Evolutionary conservation across 2,329 filamentous ascomycete species (phyloP), one percentile per base, ranked within the genome.

Genomic region (Orbilia blumenaviensis): DNA sequence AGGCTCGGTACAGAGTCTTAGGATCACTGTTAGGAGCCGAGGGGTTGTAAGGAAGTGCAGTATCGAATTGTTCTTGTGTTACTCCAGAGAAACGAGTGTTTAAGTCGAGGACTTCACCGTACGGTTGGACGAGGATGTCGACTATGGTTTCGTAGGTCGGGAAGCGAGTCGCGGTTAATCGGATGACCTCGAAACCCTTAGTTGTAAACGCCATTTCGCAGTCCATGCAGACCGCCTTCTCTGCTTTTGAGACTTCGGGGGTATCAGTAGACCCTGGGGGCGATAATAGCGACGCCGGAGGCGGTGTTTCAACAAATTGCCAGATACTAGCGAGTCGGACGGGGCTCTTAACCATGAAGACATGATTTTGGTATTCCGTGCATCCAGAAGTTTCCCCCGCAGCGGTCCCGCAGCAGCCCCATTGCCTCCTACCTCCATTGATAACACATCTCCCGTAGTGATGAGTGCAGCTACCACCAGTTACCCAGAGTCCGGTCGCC

Each of bases 121-220:
- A 84, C 0, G 94, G 94, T 50, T 90, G 88, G 6, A 98, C 94
- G 0, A 98, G 87, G 0, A 97, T 87, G 81, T 99, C 95, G 3
- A 98, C 84, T 0, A 99, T 83, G 62, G 87, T 86, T 62, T 89
- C 87, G 18, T 92, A 91, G 7, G 86, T 85, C 0, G 94, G 94
- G 94, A 95, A 99, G 8, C 90, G 89, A 2, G 94, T 90, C 3
- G 92, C 94, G 0, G 95, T 98, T 2, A 99, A 83, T 7, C 95
- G 92, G 68, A 98, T 90, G 16, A 99, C 87, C 82, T 99, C 95
- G 78, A 98, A 85, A 0, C 96, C 95, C 58, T 91, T 83, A 0
- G 92, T 92, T 0, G 96, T 99, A 81, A 96, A 98, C 3, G 92
- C 92, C 95, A 99, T 99, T 82, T 99, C 95, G 80, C 95, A 98